Percentiles rank a stretch among this genome's conserved stretches.
Evolutionary conservation across 78 protist genomes (phyloP).

Genomic region (Bigelowiella natans): DNA sequence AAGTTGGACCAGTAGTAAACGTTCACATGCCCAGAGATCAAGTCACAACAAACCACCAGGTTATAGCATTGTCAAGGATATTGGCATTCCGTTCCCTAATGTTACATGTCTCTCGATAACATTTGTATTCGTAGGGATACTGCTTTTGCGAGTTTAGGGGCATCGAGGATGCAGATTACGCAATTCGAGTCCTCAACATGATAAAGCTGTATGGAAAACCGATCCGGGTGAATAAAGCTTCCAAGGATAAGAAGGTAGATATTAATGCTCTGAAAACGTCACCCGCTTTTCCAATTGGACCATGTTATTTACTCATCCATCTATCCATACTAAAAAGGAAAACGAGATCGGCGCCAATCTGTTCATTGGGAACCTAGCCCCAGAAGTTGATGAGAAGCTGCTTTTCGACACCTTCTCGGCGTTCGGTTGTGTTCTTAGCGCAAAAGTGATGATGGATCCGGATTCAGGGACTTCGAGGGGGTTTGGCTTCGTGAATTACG

Average conservation of each 20-base stretch:
- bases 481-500: slow-evolving; percentile 86
- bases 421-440: slow-evolving; percentile 77
- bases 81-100: neutral
- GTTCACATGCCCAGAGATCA: slow-evolving; percentile 91
- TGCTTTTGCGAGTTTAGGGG: slow-evolving; percentile 87
- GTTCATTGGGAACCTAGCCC: slow-evolving; percentile 86
- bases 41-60: slow-evolving; percentile 58
- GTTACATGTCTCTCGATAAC: too few species aligned
- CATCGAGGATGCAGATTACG: slow-evolving; percentile 93
- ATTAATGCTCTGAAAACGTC: neutral
- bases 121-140: slow-evolving; percentile 61
- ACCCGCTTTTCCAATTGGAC: neutral
- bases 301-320: neutral
- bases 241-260: neutral
- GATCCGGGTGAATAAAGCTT: slow-evolving; percentile 62
- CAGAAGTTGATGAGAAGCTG: slow-evolving; percentile 69
- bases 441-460: slow-evolving; percentile 80
- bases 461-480: slow-evolving; percentile 81
- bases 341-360: slow-evolving; percentile 74
- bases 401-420: slow-evolving; percentile 85
- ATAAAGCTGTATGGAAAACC: slow-evolving; percentile 74
- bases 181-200: slow-evolving; percentile 46
- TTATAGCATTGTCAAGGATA: neutral
- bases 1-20: slow-evolving; percentile 48
- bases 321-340: neutral